Percentiles rank a stretch among this genome's conserved stretches.
Evolutionary conservation across 1,284 basidiomycete species (phyloP).

Genomic region (Fomitopsis palustris): DNA sequence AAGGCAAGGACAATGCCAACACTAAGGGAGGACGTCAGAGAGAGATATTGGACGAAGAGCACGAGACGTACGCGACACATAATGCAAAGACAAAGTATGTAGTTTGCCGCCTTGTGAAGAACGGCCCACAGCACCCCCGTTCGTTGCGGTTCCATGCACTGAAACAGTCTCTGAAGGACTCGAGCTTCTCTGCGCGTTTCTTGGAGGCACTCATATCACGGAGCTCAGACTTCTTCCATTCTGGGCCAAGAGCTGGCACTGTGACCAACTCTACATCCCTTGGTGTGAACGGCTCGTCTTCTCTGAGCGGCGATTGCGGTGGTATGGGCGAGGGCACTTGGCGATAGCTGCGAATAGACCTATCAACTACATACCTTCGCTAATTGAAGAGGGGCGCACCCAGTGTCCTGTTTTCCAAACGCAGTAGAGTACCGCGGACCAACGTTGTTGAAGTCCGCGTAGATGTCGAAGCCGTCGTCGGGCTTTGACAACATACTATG

Average conservation of each 20-base stretch:
- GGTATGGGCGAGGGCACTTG: conserved; percentile 39
- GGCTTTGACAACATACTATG: conserved; percentile 31
- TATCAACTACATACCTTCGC: neutral
- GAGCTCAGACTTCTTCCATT: conserved; percentile 81
- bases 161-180: conserved; percentile 44
- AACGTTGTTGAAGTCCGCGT: conserved; percentile 87
- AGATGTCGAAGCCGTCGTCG: conserved; percentile 75
- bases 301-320: conserved; percentile 21
- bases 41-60: neutral
- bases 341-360: conserved; percentile 42
- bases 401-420: conserved; percentile 40
- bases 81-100: conserved; percentile 67
- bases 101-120: conserved; percentile 68
- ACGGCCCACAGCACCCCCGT: conserved; percentile 59
- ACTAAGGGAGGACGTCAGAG: conserved; percentile 35
- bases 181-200: conserved; percentile 53
- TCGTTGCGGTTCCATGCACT: conserved; percentile 27
- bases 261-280: conserved; percentile 79
- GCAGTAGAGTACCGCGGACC: conserved; percentile 76
- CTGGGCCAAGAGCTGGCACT: conserved; percentile 82
- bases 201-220: conserved; percentile 69
- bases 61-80: conserved; percentile 56
- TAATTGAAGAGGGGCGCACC: conserved; percentile 26
- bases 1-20: conserved; percentile 69
- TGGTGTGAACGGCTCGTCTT: conserved; percentile 32